These are phyloP conservation scores for Berberis thunbergii DNA, from an alignment of 164 flowering plant species.

Conservation along the genomic window DNA sequence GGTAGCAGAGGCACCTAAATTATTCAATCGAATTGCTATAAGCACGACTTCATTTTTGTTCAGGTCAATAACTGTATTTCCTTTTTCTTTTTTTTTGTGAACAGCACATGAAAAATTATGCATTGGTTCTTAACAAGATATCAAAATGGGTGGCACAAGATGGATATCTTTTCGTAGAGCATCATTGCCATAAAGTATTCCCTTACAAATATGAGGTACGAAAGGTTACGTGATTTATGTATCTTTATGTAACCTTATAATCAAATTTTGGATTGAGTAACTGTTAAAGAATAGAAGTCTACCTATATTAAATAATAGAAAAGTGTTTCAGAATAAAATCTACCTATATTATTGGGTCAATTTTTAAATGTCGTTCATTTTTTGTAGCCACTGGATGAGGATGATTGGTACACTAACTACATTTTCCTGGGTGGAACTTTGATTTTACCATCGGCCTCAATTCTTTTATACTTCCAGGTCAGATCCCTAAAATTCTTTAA, in stretches of 20 bases:
- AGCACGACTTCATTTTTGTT: neutral
- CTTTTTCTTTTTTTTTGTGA: neutral
- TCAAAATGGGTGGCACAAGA: conserved; percentile 5
- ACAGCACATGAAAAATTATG: neutral
- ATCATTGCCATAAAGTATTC: conserved; percentile 8
- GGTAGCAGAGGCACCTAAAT: neutral
- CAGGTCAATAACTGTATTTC: neutral
- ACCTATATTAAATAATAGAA: too few species aligned
- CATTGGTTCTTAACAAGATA: neutral
- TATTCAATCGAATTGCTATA: neutral
- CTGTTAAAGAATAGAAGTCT: too few species aligned
- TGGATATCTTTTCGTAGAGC: conserved; percentile 6
- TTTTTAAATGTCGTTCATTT: neutral
- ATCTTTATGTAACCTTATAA: too few species aligned
- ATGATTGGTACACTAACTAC: conserved; percentile 4
- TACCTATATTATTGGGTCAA: too few species aligned
- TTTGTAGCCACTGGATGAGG: conserved; percentile 5
- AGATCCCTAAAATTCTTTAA: neutral
- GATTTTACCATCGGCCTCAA: neutral
- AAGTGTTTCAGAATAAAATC: neutral
- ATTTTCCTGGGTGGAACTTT: neutral
- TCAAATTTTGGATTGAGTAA: too few species aligned
- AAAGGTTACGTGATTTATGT: neutral
- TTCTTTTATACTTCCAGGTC: neutral
- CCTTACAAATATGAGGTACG: conserved; percentile 6